Percentiles rank a stretch among this genome's conserved stretches.
Evolutionary conservation across 176 grass and related monocot species (phyloP).

Genomic region (Aegilops bicornis): DNA sequence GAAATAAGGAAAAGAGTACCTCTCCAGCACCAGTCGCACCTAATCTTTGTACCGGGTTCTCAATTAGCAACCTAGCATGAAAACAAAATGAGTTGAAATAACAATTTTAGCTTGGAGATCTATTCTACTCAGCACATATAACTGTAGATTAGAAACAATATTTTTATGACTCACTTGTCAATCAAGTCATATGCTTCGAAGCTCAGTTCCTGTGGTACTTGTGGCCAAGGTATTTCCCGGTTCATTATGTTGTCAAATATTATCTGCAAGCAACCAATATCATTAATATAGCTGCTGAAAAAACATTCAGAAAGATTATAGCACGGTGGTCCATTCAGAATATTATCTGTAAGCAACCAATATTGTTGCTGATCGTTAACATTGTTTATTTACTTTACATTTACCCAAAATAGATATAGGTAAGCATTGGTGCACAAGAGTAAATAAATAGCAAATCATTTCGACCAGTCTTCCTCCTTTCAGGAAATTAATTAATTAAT

Average conservation of each 20-base stretch:
- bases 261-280: conserved; percentile 49
- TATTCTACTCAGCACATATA: neutral
- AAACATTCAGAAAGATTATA: neutral
- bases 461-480: neutral
- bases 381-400: neutral
- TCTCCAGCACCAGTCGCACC: conserved; percentile 89
- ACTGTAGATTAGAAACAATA: neutral
- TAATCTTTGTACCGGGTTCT: conserved; percentile 86
- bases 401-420: neutral
- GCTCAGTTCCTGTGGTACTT: conserved; percentile 81
- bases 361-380: neutral
- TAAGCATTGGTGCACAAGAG: neutral
- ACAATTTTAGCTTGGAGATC: neutral
- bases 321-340: neutral
- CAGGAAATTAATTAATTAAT: neutral
- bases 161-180: conserved; percentile 66
- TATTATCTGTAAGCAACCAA: neutral
- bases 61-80: conserved; percentile 64
- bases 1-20: conserved; percentile 50
- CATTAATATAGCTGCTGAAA: neutral
- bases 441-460: neutral
- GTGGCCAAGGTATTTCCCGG: conserved; percentile 94
- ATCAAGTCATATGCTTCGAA: conserved; percentile 80
- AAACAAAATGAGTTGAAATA: neutral
- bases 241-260: conserved; percentile 99